Percentiles rank a stretch among this genome's conserved stretches.
phyloP scores from a whole-genome alignment of 2,329 filamentous ascomycete species.

The Ceratocystis diversiconidia region DNA sequence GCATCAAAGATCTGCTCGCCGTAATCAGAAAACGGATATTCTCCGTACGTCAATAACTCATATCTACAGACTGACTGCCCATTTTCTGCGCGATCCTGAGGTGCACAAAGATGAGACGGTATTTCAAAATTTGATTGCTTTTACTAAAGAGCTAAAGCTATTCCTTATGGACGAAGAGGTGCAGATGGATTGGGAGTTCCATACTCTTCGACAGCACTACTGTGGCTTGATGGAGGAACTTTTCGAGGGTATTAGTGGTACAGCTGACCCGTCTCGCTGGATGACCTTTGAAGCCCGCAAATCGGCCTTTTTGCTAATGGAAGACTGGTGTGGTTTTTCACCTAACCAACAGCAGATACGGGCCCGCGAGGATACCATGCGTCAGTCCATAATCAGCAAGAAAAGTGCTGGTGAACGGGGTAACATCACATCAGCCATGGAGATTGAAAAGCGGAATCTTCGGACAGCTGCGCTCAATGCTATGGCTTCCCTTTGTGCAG shows the following conservation, averaged over 20 bases:
- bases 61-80: conserved; percentile 85
- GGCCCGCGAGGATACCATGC: conserved; percentile 73
- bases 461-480: conserved; percentile 81
- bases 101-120: conserved; percentile 84
- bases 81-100: conserved; percentile 66
- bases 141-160: conserved; percentile 81
- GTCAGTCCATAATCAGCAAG: conserved; percentile 68
- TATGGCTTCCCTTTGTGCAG: conserved; percentile 84
- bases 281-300: conserved; percentile 95
- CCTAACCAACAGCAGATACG: conserved; percentile 75
- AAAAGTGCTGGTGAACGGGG: conserved; percentile 62
- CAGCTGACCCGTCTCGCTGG: conserved; percentile 76
- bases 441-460: conserved; percentile 91
- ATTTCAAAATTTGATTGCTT: conserved; percentile 71
- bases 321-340: conserved; percentile 97
- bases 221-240: conserved; percentile 87
- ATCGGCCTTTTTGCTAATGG: conserved; percentile 91
- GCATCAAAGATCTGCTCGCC: conserved; percentile 72
- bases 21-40: conserved; percentile 72
- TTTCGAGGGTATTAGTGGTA: conserved; percentile 79
- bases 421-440: conserved; percentile 75
- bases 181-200: conserved; percentile 87
- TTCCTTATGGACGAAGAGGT: conserved; percentile 93
- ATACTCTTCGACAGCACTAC: conserved; percentile 81
- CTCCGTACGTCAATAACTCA: conserved; percentile 90